Base-by-base conservation (phyloP, 805 yeast species). In the Wickerhamiella shivajii region DNA sequence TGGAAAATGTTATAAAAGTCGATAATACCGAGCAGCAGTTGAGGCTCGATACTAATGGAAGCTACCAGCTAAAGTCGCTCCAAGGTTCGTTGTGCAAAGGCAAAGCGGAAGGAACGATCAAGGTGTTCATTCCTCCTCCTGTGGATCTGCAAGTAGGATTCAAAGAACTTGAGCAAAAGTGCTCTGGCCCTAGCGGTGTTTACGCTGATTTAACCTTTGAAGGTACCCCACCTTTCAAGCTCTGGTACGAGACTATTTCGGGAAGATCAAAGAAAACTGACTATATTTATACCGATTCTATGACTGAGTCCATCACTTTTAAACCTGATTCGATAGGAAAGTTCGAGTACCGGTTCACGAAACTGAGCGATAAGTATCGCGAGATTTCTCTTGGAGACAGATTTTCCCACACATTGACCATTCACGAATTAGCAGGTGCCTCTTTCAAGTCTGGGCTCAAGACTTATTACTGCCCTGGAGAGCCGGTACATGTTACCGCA, bases 171-270 rank as follows among this genome's bases (percentile, higher is more conserved):
- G 61, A 71, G 17, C 97, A 87, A 47, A 70, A 77, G 31, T 90
- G 99, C 59, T 78, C 90, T 19, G 98, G 98, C 0, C 81, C 84
- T 28, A 74, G 83, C 6, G 98, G 96, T 0, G 71, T 84, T 39
- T 63, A 66, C 20, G 83, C 81, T 40, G 79, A 75, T 32, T 62
- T 85, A 38, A 55, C 65, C 1, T 61, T 77, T 33, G 59, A 67
- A 4, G 97, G 98, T 12, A 69, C 74, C 18, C 78, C 93, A 0
- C 96, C 97, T 1, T 90, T 77, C 57, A 65, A 64, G 35, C 63
- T 83, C 16, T 66, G 76, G 10, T 77, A 69, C 45, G 68, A 70
- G 37, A 49, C 70, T 10, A 59, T 64, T 23, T 54, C 60, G 16
- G 59, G 59, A n/a, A 47, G 52, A 5, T 44, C 43, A 1, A 30